Conservation (phyloP, 2,329 filamentous ascomycete species). For the Knufia petricola region DNA sequence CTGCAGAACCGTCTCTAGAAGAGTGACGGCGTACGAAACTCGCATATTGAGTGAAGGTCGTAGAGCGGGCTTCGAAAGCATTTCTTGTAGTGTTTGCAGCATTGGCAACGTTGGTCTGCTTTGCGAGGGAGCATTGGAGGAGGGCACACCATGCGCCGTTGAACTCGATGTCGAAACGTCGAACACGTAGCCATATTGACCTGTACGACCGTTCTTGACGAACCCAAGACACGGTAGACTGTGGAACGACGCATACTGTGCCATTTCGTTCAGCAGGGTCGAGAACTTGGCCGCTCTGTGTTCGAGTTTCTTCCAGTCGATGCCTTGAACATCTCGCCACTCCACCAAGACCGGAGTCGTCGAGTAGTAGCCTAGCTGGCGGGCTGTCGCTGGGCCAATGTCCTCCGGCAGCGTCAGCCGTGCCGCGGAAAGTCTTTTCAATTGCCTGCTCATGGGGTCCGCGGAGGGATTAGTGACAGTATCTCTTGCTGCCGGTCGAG, state of each 20-base stretch:
- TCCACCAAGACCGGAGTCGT: neutral
- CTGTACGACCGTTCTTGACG: neutral
- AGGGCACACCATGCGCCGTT: too few species aligned
- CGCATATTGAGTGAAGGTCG: conserved; percentile 8
- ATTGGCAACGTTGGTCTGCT: neutral
- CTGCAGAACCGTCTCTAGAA: conserved; percentile 22
- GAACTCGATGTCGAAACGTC: too few species aligned
- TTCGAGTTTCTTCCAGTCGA: neutral
- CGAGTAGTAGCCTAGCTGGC: neutral
- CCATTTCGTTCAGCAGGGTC: neutral
- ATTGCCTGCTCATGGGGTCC: neutral
- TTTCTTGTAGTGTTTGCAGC: neutral
- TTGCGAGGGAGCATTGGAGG: too few species aligned
- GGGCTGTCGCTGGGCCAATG: neutral
- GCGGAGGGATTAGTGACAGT: neutral
- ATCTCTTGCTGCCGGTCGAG: neutral
- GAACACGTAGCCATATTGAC: neutral
- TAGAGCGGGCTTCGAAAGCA: neutral
- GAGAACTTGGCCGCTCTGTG: neutral
- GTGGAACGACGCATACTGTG: neutral
- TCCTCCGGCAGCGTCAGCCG: neutral
- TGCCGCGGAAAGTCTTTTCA: too few species aligned
- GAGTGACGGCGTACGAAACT: conserved; percentile 18
- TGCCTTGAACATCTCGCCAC: neutral
- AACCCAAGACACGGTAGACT: neutral